Conservation (phyloP, 2,329 filamentous ascomycete species). For the Aspergillus sp. region DNA sequence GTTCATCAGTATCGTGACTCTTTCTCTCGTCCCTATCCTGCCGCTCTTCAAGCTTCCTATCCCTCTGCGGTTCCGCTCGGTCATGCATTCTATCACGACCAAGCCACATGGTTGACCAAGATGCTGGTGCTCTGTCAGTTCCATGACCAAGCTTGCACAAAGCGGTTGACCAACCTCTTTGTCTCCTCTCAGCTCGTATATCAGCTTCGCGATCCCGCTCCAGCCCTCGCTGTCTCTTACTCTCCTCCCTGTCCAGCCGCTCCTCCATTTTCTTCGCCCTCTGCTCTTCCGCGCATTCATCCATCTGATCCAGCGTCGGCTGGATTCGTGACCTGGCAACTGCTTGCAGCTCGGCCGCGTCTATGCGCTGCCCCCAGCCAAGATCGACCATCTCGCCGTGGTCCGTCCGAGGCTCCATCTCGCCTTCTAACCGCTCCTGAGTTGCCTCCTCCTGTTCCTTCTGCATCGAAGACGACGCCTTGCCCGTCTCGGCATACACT, state of each 20-base stretch:
- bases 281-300: constrained; percentile 64
- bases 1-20: constrained; percentile 20
- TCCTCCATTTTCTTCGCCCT: constrained; percentile 56
- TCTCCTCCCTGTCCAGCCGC: constrained; percentile 55
- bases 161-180: constrained; percentile 22
- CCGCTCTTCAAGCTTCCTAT: too few relatives aligned
- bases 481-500: constrained; percentile 66
- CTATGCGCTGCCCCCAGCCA: constrained; percentile 71
- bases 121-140: too few relatives aligned
- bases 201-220: constrained; percentile 32
- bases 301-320: constrained; percentile 77
- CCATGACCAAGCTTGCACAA: too few relatives aligned
- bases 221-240: constrained; percentile 48
- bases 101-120: too few relatives aligned
- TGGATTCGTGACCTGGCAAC: constrained; percentile 70
- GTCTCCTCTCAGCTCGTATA: constrained; percentile 21
- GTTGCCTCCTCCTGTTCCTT: constrained; percentile 75
- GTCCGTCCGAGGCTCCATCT: constrained; percentile 51
- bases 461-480: constrained; percentile 57
- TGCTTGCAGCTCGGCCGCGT: constrained; percentile 65
- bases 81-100: too few relatives aligned
- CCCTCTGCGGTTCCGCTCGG: too few relatives aligned
- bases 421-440: constrained; percentile 51
- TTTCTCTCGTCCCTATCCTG: too few relatives aligned
- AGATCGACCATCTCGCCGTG: constrained; percentile 54